Evolutionary conservation across 176 grass and related monocot genomes (phyloP).

Genomic region (Rhynchospora pubera): DNA sequence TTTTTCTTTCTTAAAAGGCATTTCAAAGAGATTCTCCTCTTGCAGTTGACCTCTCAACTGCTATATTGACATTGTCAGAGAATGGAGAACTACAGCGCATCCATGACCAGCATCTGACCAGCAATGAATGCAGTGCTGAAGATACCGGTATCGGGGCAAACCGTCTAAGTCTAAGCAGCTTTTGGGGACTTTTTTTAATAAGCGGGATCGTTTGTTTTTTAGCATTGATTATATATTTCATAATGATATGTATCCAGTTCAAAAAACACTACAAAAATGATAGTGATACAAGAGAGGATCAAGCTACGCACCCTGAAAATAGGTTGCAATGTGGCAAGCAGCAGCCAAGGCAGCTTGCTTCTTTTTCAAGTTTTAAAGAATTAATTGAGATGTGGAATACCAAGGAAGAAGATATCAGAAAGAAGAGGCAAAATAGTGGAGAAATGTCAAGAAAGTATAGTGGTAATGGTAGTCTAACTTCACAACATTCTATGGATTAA

Average conservation of each 20-base stretch:
- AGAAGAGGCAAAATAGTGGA: neutral
- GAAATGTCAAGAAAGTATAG: conserved; percentile 19
- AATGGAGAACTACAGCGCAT: conserved; percentile 73
- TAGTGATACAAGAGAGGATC: neutral
- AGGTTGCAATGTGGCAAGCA: neutral
- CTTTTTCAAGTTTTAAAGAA: conserved; percentile 48
- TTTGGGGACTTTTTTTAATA: conserved; percentile 72
- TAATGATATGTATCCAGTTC: conserved; percentile 39
- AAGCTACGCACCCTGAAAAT: neutral
- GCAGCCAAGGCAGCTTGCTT: neutral
- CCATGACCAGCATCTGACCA: conserved; percentile 48
- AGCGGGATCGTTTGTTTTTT: conserved; percentile 44
- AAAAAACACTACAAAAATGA: conserved; percentile 24
- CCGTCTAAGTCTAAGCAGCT: conserved; percentile 48
- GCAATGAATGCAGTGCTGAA: conserved; percentile 32
- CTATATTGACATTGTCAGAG: conserved; percentile 73
- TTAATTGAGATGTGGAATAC: conserved; percentile 57
- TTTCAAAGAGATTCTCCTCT: conserved; percentile 83
- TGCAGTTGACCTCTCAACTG: conserved; percentile 61
- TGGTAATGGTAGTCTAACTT: conserved; percentile 44
- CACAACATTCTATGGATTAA: conserved; percentile 18
- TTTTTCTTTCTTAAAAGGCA: conserved; percentile 32
- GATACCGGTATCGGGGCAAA: conserved; percentile 33
- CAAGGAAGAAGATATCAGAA: conserved; percentile 33
- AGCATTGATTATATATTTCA: conserved; percentile 39